Evolutionary conservation across 73 alveolate genomes (phyloP), one percentile per base, ranked within the genome.

Genomic region (Durusdinium trenchii): DNA sequence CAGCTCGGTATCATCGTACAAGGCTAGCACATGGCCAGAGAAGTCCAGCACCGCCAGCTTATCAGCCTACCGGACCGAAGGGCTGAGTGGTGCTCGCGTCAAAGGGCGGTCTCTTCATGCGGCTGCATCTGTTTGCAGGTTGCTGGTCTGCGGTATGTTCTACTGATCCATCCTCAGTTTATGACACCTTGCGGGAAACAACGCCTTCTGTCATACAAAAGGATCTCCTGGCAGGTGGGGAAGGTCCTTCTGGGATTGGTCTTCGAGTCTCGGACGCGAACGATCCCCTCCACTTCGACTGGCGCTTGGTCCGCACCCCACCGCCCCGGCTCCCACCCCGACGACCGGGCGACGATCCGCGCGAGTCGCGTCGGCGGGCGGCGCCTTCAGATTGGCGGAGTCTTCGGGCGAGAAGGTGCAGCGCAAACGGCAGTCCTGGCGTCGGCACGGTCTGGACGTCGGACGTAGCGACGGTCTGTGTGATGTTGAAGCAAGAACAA

Each of bases 331-430:
- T n/a, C n/a, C n/a, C n/a, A n/a, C n/a, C n/a, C n/a, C n/a, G n/a
- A n/a, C n/a, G n/a, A n/a, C n/a, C n/a, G n/a, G n/a, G n/a, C n/a
- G n/a, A n/a, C n/a, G n/a, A n/a, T n/a, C n/a, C n/a, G n/a, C n/a
- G n/a, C n/a, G n/a, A n/a, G n/a, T n/a, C n/a, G n/a, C n/a, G n/a
- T n/a, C n/a, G n/a, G 16, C 73, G 16, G 73, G n/a, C 71, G 73
- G 73, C 73, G 30, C 98, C 30, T 73, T 92, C 50, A 92, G 91
- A 36, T 92, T 92, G 32, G 98, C 98, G 9, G 98, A 92, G 62
- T 92, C 98, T 42, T 92, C 98, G 6, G 98, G 98, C 38, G 98
- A 92, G 64, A 92, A 92, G 69, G 98, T 92, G 78, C 98, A 92
- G 32, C 98, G 35, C 36, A 92, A 54, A 14, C 98, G 98, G 50